Percentiles rank a stretch among this genome's conserved stretches.
Conservation (phyloP, 441 rosid genomes). For the Sinapis alba region DNA sequence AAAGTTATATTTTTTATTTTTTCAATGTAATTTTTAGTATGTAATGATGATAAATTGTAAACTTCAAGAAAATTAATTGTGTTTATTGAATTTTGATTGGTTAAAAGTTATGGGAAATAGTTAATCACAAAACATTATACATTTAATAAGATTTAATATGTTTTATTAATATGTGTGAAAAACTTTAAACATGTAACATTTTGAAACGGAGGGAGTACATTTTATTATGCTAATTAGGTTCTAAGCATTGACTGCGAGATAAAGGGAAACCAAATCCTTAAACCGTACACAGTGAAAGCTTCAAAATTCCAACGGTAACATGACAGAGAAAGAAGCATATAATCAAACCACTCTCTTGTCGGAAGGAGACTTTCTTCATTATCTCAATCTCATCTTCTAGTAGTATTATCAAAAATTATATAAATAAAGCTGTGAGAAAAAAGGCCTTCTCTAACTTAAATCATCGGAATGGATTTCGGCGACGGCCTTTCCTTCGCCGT, state of each 20-base stretch:
- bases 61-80: no score
- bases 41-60: no score
- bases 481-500: constrained; percentile 31
- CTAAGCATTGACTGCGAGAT: not conserved
- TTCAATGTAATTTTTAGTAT: no score
- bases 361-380: not conserved
- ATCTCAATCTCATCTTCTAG: not conserved
- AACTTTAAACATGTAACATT: no score
- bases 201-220: no score
- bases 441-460: not conserved
- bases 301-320: constrained; percentile 36
- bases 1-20: no score
- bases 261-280: not conserved
- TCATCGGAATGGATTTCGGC: constrained; percentile 27
- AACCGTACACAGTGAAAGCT: constrained; percentile 28
- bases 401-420: not conserved
- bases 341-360: not conserved
- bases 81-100: no score
- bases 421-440: not conserved
- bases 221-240: constrained; percentile 6
- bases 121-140: no score
- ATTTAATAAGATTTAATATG: no score
- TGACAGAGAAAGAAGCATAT: not conserved
- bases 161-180: no score
- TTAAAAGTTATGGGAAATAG: no score